Base-by-base conservation (phyloP, 2,329 filamentous ascomycete species). In the Alternaria panax region DNA sequence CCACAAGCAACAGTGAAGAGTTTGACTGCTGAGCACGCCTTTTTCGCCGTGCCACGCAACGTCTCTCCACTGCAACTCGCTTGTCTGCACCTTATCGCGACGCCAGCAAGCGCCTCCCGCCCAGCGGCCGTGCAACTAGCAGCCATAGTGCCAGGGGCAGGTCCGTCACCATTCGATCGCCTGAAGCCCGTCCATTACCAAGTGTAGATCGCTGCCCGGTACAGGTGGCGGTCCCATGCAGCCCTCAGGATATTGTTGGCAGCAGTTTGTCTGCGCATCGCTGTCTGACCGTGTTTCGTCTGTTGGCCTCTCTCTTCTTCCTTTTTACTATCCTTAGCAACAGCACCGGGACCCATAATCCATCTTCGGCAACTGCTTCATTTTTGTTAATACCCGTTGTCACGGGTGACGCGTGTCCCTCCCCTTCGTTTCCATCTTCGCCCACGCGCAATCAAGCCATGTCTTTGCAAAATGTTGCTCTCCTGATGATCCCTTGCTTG, bases 21-120 rank as follows among this genome's bases (percentile, higher is more conserved):
- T 41, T 36, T 30, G 41, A 59, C 27, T 36, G 30, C 42, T 20
- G n/a, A 36, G 18, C 25, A 28, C 9, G 42, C 3, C 42, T 43
- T 50, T n/a, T 42, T 46, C 32, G 48, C 50, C 11, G 63, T 64
- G 61, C 64, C 62, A 66, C 64, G 64, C 64, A 64, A 60, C 56
- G 50, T 34, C 22, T 41, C 61, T 60, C 62, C 54, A 57, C 59
- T 40, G 46, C 62, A 18, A 24, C 54, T 57, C 60, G 60, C 57
- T 54, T 54, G 50, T 51, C 43, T 30, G 34, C 52, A 61, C 25
- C 62, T 63, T 66, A 63, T 65, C 64, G 60, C 46, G 54, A 22
- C 60, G 48, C 64, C 61, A 66, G 52, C 55, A 55, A 52, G 59
- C 55, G 55, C 54, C 55, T 53, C 53, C 63, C 57, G 52, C 50